Percentiles rank a stretch among this genome's conserved stretches.
Evolutionary conservation across 1,284 basidiomycete species (phyloP).

Genomic region (Thecaphora thlaspeos): DNA sequence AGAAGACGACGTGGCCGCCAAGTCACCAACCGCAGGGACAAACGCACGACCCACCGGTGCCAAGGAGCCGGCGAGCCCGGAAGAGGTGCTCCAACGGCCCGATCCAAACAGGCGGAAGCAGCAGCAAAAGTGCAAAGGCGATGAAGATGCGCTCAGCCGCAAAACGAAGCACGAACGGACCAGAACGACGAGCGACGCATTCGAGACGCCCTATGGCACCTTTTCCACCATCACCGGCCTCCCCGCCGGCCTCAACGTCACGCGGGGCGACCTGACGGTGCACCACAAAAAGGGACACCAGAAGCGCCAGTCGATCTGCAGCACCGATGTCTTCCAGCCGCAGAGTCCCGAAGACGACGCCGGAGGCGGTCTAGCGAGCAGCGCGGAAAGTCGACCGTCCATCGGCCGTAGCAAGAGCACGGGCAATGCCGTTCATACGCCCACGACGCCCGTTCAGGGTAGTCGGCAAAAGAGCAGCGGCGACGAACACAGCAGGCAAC

Average conservation of each 20-base stretch:
- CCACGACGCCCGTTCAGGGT: too few relatives aligned
- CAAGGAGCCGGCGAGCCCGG: constrained; percentile 18
- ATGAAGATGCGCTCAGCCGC: background rate
- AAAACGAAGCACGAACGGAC: too few relatives aligned
- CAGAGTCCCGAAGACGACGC: background rate
- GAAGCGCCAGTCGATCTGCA: constrained; percentile 27
- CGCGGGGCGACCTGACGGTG: too few relatives aligned
- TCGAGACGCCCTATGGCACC: background rate
- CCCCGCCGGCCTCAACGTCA: background rate
- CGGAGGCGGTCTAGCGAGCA: too few relatives aligned
- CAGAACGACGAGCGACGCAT: background rate
- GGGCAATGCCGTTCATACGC: background rate
- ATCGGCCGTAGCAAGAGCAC: constrained; percentile 1
- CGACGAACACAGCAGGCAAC: too few relatives aligned
- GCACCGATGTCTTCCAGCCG: constrained; percentile 37
- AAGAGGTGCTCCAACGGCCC: constrained; percentile 21
- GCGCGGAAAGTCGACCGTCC: too few relatives aligned
- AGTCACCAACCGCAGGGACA: too few relatives aligned
- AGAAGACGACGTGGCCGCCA: too few relatives aligned
- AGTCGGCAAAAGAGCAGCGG: too few relatives aligned
- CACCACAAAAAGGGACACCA: constrained; percentile 5
- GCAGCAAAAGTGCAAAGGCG: background rate
- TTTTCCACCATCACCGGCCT: background rate
- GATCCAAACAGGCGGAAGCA: constrained; percentile 12
- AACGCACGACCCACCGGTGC: constrained; percentile 6